Evolutionary conservation across 345 rosid species (phyloP), one percentile per base, ranked within the genome.

Genomic region (Barbarea vulgaris): DNA sequence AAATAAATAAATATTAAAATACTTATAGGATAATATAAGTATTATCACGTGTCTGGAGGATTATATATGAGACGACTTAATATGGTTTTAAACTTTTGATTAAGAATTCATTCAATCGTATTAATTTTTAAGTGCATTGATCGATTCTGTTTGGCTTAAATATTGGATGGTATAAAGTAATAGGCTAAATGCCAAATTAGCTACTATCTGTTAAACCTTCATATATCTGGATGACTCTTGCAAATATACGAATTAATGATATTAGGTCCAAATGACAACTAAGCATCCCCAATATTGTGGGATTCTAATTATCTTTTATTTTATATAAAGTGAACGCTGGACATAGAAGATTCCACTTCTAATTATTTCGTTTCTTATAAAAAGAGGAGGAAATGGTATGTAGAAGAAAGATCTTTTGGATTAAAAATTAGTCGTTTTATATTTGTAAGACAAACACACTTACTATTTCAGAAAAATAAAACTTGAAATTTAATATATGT

Each of bases 231-330:
- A 65, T 65, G 59, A 56, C 27, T 39, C 65, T 31, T 42, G 44
- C 36, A 54, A 51, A n/a, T 47, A 24, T 17, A 48, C 28, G 52
- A 8, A 50, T 25, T 53, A n/a, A 36, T 72, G 18, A 50, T 25
- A 72, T 62, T 62, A 28, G 62, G 69, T 73, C 44, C 19, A 19
- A 63, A 54, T 42, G 9, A 42, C 64, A 73, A 42, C 65, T 74
- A 74, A 55, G 13, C 64, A 74, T 56, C 66, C 66, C 78, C 51
- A 13, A 9, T 22, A 13, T 56, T 74, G 59, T 65, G 58, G 69
- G 76, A 60, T 9, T 55, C 15, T 25, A 8, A 5, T 12, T 28
- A 18, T 31, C 5, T 70, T 21, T 58, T 46, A 6, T n/a, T n/a
- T 70, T 57, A n/a, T 9, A 46, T 44, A 21, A 60, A 50, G 27